phyloP scores from a whole-genome alignment of 805 yeast species.

The Metschnikowia henanensis region DNA sequence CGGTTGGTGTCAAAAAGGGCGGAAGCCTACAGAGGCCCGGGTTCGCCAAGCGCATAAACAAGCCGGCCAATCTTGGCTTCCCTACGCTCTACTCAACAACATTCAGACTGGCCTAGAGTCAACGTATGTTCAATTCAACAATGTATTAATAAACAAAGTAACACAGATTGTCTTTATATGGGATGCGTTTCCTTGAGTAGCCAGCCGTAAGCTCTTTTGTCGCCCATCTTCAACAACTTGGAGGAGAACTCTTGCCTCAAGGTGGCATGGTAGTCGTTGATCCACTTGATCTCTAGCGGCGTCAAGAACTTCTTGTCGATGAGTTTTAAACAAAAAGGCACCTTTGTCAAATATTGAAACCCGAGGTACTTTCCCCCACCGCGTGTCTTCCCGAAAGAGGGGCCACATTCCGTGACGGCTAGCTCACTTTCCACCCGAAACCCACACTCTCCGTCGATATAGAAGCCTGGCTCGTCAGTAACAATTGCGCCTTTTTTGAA shows the following conservation, averaged over 20 bases:
- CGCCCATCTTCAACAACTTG: constrained; percentile 50
- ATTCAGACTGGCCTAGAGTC: constrained; percentile 11
- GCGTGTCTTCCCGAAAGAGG: constrained; percentile 38
- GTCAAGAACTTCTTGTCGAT: constrained; percentile 34
- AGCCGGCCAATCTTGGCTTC: constrained; percentile 13
- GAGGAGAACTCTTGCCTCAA: constrained; percentile 32
- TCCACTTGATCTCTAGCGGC: constrained; percentile 36
- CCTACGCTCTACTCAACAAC: constrained; percentile 20
- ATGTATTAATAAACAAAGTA: constrained; percentile 1
- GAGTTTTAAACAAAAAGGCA: constrained; percentile 39
- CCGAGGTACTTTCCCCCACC: constrained; percentile 32
- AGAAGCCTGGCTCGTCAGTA: constrained; percentile 94
- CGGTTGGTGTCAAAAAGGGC: constrained; percentile 14
- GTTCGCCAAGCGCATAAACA: constrained; percentile 7
- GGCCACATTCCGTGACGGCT: constrained; percentile 47
- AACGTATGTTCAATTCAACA: constrained; percentile 2
- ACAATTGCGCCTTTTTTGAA: constrained; percentile 64
- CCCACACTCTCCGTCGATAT: constrained; percentile 88
- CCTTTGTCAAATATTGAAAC: constrained; percentile 42
- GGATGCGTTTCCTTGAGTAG: constrained; percentile 62
- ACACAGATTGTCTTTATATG: background rate
- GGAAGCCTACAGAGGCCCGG: constrained; percentile 19
- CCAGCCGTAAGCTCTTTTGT: constrained; percentile 68
- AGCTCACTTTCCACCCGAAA: constrained; percentile 87
- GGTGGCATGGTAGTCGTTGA: constrained; percentile 37